Evolutionary conservation across 495 filamentous ascomycete species (phyloP).

Genomic region (Xylaria cubensis): DNA sequence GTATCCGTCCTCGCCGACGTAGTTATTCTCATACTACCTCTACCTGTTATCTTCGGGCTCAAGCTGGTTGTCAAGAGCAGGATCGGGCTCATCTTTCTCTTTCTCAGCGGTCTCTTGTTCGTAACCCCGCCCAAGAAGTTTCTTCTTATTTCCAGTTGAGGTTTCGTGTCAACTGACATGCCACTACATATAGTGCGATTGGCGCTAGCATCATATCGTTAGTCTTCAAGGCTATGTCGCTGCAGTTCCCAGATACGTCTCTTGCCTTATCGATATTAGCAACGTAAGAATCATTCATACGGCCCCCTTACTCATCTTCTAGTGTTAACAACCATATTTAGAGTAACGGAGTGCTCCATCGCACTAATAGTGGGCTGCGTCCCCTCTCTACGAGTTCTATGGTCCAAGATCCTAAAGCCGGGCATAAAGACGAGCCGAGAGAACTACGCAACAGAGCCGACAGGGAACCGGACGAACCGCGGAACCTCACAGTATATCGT

Average conservation of each 20-base stretch:
- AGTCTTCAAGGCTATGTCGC: constrained; percentile 15
- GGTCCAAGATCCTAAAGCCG: constrained; percentile 24
- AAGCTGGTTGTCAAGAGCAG: constrained; percentile 42
- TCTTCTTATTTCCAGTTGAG: not conserved
- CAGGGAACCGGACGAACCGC: not conserved
- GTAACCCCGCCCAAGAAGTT: constrained; percentile 67
- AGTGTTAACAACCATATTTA: not conserved
- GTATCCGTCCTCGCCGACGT: constrained; percentile 42
- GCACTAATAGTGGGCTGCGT: constrained; percentile 26
- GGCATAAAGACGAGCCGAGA: not conserved
- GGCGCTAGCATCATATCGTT: constrained; percentile 21
- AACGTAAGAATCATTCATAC: constrained; percentile 1
- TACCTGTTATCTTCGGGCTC: constrained; percentile 47
- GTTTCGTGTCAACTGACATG: not conserved
- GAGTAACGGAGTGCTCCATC: constrained; percentile 18
- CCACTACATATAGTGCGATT: constrained; percentile 8
- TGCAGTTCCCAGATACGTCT: not conserved
- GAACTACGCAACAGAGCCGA: constrained; percentile 12
- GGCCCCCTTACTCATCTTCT: not conserved
- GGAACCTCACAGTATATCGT: constrained; percentile 12
- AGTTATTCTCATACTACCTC: constrained; percentile 45
- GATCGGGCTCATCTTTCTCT: constrained; percentile 40
- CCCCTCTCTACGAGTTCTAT: constrained; percentile 20
- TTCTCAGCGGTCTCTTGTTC: constrained; percentile 60
- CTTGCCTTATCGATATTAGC: constrained; percentile 24